phyloP scores from a whole-genome alignment of 768 basidiomycete species.

The Porphyrellus cyaneotinctus region DNA sequence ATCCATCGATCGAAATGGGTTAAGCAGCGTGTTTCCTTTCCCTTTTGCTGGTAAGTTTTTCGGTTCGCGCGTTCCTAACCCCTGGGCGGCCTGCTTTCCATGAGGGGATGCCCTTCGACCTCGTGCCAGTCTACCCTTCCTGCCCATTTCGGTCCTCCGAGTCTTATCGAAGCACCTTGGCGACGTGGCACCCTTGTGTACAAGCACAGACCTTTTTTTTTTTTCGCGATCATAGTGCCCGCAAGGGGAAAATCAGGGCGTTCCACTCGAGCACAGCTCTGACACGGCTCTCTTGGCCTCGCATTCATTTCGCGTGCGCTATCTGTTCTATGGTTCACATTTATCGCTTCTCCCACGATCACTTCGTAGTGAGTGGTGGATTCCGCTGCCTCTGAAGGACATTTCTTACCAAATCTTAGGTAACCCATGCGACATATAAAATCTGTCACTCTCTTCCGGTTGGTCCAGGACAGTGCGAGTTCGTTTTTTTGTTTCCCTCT shows the following conservation, averaged over 20 bases:
- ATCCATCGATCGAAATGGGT: constrained; percentile 7
- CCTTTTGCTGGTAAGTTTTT: constrained; percentile 12
- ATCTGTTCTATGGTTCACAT: constrained; percentile 10
- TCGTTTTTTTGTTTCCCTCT: neutral
- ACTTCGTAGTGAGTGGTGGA: constrained; percentile 25
- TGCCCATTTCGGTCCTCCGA: constrained; percentile 25
- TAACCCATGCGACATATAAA: constrained; percentile 28
- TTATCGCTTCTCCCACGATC: constrained; percentile 30
- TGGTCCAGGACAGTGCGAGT: neutral
- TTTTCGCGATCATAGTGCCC: constrained; percentile 13
- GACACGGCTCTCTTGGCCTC: constrained; percentile 5
- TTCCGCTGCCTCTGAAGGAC: constrained; percentile 30
- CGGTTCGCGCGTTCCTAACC: constrained; percentile 16
- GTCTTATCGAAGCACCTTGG: constrained; percentile 24
- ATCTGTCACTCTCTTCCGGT: constrained; percentile 11
- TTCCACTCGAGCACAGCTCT: constrained; percentile 21
- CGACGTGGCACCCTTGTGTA: constrained; percentile 26
- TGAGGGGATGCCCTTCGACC: constrained; percentile 27
- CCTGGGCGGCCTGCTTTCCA: constrained; percentile 19
- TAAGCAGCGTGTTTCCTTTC: constrained; percentile 12
- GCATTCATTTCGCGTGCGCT: constrained; percentile 2
- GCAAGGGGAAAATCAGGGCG: constrained; percentile 29
- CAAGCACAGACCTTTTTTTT: constrained; percentile 17
- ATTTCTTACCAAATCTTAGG: constrained; percentile 29
- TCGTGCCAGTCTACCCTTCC: constrained; percentile 29